Conservation (phyloP, 805 yeast genomes). For the Yarrowia sp. region DNA sequence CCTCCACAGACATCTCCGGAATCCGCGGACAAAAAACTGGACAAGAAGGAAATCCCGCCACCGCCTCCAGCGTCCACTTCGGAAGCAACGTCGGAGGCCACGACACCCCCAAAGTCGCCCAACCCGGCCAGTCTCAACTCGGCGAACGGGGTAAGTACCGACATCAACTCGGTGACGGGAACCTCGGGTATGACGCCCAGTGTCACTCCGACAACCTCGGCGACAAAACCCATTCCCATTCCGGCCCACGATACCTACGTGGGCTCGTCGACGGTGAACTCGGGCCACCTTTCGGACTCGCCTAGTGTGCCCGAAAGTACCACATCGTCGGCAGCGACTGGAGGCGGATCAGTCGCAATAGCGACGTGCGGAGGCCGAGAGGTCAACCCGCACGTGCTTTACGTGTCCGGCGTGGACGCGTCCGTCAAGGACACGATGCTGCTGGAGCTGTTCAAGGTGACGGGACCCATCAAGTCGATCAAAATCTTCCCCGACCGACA, state of each 20-base stretch:
- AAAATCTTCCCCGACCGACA: slow-evolving; percentile 77
- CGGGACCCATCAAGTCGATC: slow-evolving; percentile 60
- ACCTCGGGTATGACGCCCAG: too few species aligned
- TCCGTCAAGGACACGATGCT: slow-evolving; percentile 62
- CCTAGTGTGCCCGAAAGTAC: not conserved
- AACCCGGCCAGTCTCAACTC: too few species aligned
- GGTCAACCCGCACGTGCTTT: slow-evolving; percentile 65
- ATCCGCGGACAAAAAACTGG: not conserved
- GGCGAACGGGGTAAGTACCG: too few species aligned
- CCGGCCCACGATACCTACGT: not conserved
- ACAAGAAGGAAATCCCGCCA: too few species aligned
- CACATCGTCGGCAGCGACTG: not conserved
- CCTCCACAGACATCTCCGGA: slow-evolving; percentile 5
- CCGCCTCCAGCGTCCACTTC: too few species aligned
- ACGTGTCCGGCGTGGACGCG: slow-evolving; percentile 73
- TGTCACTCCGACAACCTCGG: not conserved
- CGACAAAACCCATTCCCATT: not conserved
- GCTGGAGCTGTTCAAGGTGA: slow-evolving; percentile 58
- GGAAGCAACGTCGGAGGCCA: too few species aligned
- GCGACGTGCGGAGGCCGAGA: slow-evolving; percentile 66
- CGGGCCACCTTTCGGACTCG: not conserved
- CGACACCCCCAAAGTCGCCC: too few species aligned
- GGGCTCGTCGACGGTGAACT: not conserved
- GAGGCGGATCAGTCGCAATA: not conserved
- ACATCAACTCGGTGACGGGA: too few species aligned